These are phyloP conservation scores for Sclerotinia subarctica DNA, from an alignment of 2,329 filamentous ascomycete species.

Conservation along the genomic window DNA sequence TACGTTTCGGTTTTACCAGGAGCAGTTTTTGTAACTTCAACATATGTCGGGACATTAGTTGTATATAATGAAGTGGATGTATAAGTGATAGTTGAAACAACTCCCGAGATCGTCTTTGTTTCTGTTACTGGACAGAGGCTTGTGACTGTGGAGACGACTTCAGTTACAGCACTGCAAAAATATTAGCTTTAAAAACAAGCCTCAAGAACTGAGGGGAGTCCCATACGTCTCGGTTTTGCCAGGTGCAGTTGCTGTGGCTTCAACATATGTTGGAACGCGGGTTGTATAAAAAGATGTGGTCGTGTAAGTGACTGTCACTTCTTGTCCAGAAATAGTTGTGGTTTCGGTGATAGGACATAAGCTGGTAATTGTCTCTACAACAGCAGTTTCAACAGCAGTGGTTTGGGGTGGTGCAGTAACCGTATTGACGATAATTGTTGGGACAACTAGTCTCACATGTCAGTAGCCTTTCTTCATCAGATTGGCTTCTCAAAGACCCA, in stretches of 20 bases:
- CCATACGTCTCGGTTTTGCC: not conserved
- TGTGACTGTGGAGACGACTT: constrained; percentile 10
- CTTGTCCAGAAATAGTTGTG: constrained; percentile 18
- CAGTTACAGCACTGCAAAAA: constrained; percentile 3
- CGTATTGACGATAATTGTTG: constrained; percentile 23
- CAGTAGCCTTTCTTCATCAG: not conserved
- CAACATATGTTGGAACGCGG: not conserved
- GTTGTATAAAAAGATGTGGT: constrained; percentile 8
- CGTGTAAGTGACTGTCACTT: constrained; percentile 11
- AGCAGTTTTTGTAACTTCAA: constrained; percentile 13
- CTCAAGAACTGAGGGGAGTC: not conserved
- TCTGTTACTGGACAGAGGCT: constrained; percentile 39
- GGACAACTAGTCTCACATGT: constrained; percentile 20
- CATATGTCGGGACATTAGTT: constrained; percentile 3
- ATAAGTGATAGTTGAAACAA: constrained; percentile 2
- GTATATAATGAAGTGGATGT: constrained; percentile 8
- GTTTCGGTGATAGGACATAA: constrained; percentile 39
- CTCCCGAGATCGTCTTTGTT: constrained; percentile 10
- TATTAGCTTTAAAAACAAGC: constrained; percentile 3
- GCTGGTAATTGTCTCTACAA: constrained; percentile 14
- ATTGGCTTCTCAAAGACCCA: constrained; percentile 7
- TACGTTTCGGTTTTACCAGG: not conserved
- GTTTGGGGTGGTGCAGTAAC: constrained; percentile 1
- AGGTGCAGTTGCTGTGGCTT: constrained; percentile 3
- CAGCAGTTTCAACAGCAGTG: not conserved